Base-by-base conservation (phyloP, 2,329 filamentous ascomycete genomes). In the Aspergillus persii region DNA sequence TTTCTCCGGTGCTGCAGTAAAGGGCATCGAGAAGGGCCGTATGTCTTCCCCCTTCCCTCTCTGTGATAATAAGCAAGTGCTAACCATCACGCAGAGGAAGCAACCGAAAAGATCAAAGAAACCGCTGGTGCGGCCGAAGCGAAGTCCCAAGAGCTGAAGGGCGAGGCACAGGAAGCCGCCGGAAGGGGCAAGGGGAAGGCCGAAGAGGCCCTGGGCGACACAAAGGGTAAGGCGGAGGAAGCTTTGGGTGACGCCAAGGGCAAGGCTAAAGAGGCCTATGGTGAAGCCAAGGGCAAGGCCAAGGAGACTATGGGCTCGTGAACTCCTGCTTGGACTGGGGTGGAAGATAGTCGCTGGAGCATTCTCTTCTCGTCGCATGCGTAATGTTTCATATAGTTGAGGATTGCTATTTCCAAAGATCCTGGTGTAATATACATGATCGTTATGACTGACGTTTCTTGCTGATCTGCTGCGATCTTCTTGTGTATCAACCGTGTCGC, bases 1-100 rank as follows among this genome's bases (percentile, higher is more conserved):
- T 26, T 79, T 86, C 39, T 81, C 83, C 0, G 78, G 84, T 70
- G 81, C 75, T 29, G 81, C 82, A 9, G 82, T 88, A 26, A 84
- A 84, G 74, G 86, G 85, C 50, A 86, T 88, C 61, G 83, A 89
- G 74, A 85, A 80, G 66, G 83, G 84, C 60, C 80, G 85, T 87
- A 82, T 60, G 85, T 71, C 31, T 26, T 27, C 15, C 33, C 15
- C 23, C 52, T 58, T 26, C 49, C 15, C 26, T 29, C 23, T 39
- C 18, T 23, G 18, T 23, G 18, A 23, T 23, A 23, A 23, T 4
- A n/a, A 46, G 56, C 15, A 26, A 53, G 31, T 58, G 12, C 36
- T 60, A 59, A 44, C 8, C 48, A 57, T 49, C 39, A 41, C 15
- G 23, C 31, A 87, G 85, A 86, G 67, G 64, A 83, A 75, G 80